These are phyloP conservation scores for Macrotyloma uniflorum DNA, from an alignment of 306 rosid genomes.

Conservation along the genomic window DNA sequence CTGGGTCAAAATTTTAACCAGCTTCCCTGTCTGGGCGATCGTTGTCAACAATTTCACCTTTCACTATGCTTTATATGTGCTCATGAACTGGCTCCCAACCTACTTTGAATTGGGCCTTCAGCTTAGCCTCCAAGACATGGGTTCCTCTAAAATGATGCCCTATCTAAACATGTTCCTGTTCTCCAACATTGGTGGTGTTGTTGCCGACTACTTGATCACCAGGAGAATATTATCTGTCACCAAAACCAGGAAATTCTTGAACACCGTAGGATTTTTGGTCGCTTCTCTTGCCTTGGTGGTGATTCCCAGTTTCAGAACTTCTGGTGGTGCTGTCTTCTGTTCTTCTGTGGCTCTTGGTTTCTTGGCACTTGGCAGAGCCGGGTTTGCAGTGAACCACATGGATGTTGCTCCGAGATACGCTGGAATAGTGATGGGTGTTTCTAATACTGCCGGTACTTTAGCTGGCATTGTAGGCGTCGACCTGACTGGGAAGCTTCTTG, in stretches of 20 bases:
- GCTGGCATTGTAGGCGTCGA: slow-evolving; percentile 96
- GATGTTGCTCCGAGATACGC: slow-evolving; percentile 97
- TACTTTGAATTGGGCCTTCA: slow-evolving; percentile 92
- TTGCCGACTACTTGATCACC: slow-evolving; percentile 81
- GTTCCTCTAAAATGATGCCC: slow-evolving; percentile 97
- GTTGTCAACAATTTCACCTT: slow-evolving; percentile 96
- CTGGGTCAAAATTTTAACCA: slow-evolving; percentile 73
- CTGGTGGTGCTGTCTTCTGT: slow-evolving; percentile 89
- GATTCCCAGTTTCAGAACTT: slow-evolving; percentile 83
- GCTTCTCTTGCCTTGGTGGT: slow-evolving; percentile 81
- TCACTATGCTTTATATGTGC: slow-evolving; percentile 90
- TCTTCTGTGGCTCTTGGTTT: slow-evolving; percentile 97
- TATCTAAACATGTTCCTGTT: slow-evolving; percentile 93
- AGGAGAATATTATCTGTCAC: slow-evolving; percentile 80
- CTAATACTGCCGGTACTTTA: slow-evolving; percentile 91
- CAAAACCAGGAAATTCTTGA: slow-evolving; percentile 77
- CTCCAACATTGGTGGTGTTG: slow-evolving; percentile 91
- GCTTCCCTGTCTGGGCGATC: slow-evolving; percentile 96
- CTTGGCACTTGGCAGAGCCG: slow-evolving; percentile 96
- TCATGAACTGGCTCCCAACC: slow-evolving; percentile 99
- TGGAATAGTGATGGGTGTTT: slow-evolving; percentile 97
- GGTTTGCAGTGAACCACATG: slow-evolving; percentile 97
- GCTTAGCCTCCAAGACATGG: slow-evolving; percentile 99
- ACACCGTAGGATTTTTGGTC: slow-evolving; percentile 77
- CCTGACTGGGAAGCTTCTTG: slow-evolving; percentile 86